phyloP scores from a whole-genome alignment of 2,329 filamentous ascomycete species.

The Fusarium aywerte region DNA sequence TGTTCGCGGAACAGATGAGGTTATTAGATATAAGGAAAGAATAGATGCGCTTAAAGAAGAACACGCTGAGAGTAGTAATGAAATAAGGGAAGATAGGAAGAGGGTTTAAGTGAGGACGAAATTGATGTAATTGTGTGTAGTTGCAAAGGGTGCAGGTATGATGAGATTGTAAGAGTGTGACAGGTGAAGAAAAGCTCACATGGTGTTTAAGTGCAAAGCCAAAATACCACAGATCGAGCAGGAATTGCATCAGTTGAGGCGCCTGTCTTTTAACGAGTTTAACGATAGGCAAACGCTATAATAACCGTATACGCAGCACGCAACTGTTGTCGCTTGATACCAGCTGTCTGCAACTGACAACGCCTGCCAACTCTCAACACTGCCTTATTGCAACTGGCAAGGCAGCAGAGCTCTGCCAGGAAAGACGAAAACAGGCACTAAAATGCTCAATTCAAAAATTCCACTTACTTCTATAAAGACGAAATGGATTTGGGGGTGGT shows the following conservation, averaged over 20 bases:
- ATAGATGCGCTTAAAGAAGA: not conserved
- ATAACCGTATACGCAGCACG: not conserved
- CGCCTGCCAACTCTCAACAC: conserved; percentile 13
- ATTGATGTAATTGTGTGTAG: not conserved
- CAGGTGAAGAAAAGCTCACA: not conserved
- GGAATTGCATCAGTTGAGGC: not conserved
- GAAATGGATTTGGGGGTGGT: conserved; percentile 52
- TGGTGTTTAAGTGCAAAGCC: not conserved
- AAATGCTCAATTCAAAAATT: not conserved
- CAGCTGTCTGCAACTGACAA: conserved; percentile 2
- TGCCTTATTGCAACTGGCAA: not conserved
- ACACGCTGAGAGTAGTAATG: not conserved
- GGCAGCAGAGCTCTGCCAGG: not conserved
- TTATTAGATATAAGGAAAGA: not conserved
- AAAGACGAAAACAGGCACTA: not conserved
- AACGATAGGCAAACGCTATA: not conserved
- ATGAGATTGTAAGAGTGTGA: not conserved
- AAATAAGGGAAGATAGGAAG: not conserved
- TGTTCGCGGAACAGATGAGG: conserved; percentile 7
- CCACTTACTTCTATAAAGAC: conserved; percentile 52
- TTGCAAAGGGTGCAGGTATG: not conserved
- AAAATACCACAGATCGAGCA: not conserved
- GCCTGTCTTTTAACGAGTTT: not conserved
- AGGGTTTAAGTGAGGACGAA: not conserved
- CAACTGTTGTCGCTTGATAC: conserved; percentile 17